A percentile compares a stretch with the other conserved stretches of the same genome.
These are phyloP conservation scores for Sorghum bicolor DNA, from an alignment of 176 grass and related monocot genomes.

Conservation along the genomic window Sorghum_bicolor_NCBIv3 NC_012872.2:67831001-67831500, in stretches of 20 bases:
- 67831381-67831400: conserved; percentile 84
- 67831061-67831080: conserved; percentile 57
- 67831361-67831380: conserved; percentile 63
- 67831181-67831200: conserved; percentile 73
- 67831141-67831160: conserved; percentile 79
- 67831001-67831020: conserved; percentile 57
- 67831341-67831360: conserved; percentile 78
- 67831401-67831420: conserved; percentile 77
- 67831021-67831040: conserved; percentile 90
- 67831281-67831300: conserved; percentile 92
- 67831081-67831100: conserved; percentile 64
- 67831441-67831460: conserved; percentile 76
- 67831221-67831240: conserved; percentile 77
- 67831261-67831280: conserved; percentile 70
- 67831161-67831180: conserved; percentile 77
- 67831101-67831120: conserved; percentile 69
- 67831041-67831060: conserved; percentile 78
- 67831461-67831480: conserved; percentile 68
- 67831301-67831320: conserved; percentile 86
- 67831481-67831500: conserved; percentile 85
- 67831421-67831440: conserved; percentile 82
- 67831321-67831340: conserved; percentile 94
- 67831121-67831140: conserved; percentile 68
- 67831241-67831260: conserved; percentile 72
- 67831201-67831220: conserved; percentile 72